Conservation (phyloP, 1,139 yeast genomes). For the Yamadazyma trypodendri region DNA sequence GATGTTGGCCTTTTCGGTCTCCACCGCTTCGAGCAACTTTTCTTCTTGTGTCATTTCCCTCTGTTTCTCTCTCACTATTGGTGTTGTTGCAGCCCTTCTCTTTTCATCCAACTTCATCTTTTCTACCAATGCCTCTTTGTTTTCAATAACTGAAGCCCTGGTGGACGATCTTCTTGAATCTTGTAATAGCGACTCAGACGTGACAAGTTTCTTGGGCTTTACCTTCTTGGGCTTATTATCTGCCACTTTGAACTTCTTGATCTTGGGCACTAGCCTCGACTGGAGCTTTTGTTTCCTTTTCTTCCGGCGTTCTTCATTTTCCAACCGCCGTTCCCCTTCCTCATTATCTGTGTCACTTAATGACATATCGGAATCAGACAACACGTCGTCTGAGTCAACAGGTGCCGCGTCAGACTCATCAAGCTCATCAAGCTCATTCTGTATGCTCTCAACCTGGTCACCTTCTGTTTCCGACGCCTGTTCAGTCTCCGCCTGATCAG, state of each 20-base stretch:
- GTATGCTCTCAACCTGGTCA: conserved; percentile 23
- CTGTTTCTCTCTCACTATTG: conserved; percentile 42
- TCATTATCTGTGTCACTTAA: conserved; percentile 54
- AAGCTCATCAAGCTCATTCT: conserved; percentile 11
- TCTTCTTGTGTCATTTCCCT: conserved; percentile 81
- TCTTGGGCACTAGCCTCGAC: conserved; percentile 42
- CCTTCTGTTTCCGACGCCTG: conserved; percentile 23
- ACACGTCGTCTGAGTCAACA: conserved; percentile 41
- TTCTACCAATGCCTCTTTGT: conserved; percentile 74
- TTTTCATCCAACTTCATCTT: conserved; percentile 71
- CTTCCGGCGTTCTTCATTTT: conserved; percentile 47
- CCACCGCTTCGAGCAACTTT: conserved; percentile 76
- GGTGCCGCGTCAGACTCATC: conserved; percentile 19
- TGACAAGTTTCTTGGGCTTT: conserved; percentile 20
- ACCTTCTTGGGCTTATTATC: conserved; percentile 20
- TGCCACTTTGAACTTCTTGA: conserved; percentile 36
- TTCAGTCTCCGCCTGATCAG: conserved; percentile 53
- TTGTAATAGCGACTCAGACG: conserved; percentile 50
- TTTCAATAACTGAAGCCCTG: conserved; percentile 75
- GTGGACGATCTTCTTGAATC: conserved; percentile 69
- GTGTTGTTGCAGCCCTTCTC: conserved; percentile 52
- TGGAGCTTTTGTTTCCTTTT: conserved; percentile 40
- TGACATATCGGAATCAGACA: conserved; percentile 56
- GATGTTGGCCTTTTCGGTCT: conserved; percentile 77
- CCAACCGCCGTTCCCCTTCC: conserved; percentile 66